Evolutionary conservation across 495 filamentous ascomycete species (phyloP).

Genomic region (Neohortaea acidophila): DNA sequence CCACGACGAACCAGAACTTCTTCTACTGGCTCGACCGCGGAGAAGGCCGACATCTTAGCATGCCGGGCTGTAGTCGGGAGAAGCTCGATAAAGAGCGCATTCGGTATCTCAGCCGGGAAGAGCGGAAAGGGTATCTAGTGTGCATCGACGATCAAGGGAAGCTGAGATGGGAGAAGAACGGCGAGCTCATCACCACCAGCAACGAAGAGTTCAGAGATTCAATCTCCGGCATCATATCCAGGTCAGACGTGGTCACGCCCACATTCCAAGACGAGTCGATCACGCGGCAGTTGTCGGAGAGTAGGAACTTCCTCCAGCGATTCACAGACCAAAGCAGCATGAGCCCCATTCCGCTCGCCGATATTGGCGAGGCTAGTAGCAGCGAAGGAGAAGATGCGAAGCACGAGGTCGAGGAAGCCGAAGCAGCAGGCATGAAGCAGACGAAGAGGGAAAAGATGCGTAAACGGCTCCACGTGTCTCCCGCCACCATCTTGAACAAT

Average conservation of each 20-base stretch:
- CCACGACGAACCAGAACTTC: conserved; percentile 65
- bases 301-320: background rate
- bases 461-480: conserved; percentile 49
- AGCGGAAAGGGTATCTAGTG: conserved; percentile 27
- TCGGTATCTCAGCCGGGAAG: conserved; percentile 27
- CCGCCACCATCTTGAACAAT: conserved; percentile 53
- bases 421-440: conserved; percentile 36
- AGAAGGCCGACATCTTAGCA: conserved; percentile 20
- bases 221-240: conserved; percentile 54
- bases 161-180: conserved; percentile 42
- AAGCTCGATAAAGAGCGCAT: conserved; percentile 25
- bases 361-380: background rate
- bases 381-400: conserved; percentile 25
- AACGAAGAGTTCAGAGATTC: conserved; percentile 55
- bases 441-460: too few species aligned
- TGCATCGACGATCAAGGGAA: conserved; percentile 23
- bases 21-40: conserved; percentile 92
- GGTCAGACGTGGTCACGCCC: conserved; percentile 41
- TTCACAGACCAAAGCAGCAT: too few species aligned
- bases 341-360: background rate
- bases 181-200: conserved; percentile 58
- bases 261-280: conserved; percentile 23
- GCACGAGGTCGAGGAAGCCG: conserved; percentile 36
- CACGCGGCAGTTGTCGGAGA: background rate
- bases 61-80: conserved; percentile 26